Base-by-base conservation (phyloP, 1,284 basidiomycete genomes). In the Ceratorhiza oryzae-sativae region DNA sequence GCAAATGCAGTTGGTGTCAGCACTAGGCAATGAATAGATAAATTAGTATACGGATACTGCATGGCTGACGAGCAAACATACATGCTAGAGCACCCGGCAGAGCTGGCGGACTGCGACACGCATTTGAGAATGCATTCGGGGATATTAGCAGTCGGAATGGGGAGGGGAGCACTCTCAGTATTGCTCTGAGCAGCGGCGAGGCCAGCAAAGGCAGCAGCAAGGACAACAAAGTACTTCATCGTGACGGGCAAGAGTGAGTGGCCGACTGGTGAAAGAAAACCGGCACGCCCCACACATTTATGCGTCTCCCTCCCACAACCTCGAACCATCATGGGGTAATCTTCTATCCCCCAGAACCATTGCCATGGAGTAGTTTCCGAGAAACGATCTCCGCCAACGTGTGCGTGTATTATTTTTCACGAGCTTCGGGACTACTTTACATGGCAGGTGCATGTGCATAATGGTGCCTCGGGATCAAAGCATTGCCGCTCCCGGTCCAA, bases 201-300 rank as follows among this genome's bases (percentile, higher is more conserved):
- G 23, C 51, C 65, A 68, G 53, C 65, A 18, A 68, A 58, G 10
- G 58, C 1, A 48, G 27, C 53, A 34, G 36, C 53, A 25, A 68
- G 34, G 23, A 27, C 65, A 58, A 58, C 36, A 18, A 39, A 23
- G 25, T 34, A 68, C 65, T 68, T 68, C 65, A 68, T 68, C 10
- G 53, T 58, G 39, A 30, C 18, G 30, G 62, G 32, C 10, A 34
- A 51, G 25, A 49, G 30, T n/a, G 45, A 41, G 45, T 48, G 32
- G 41, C 18, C 41, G 27, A 48, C 41, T 42, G 32, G 48, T 42
- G 41, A 32, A 20, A 39, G 15, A 4, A 8, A 23, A 13, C 41
- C 34, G 20, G 41, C 34, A 15, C 12, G 34, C 20, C 34, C 58
- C 58, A n/a, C n/a, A n/a, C 20, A 23, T 55, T 3, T n/a, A 45